These are phyloP conservation scores for Edaphochlamys debaryana DNA, from an alignment of 139 green algal species.

Conservation along the genomic window DNA sequence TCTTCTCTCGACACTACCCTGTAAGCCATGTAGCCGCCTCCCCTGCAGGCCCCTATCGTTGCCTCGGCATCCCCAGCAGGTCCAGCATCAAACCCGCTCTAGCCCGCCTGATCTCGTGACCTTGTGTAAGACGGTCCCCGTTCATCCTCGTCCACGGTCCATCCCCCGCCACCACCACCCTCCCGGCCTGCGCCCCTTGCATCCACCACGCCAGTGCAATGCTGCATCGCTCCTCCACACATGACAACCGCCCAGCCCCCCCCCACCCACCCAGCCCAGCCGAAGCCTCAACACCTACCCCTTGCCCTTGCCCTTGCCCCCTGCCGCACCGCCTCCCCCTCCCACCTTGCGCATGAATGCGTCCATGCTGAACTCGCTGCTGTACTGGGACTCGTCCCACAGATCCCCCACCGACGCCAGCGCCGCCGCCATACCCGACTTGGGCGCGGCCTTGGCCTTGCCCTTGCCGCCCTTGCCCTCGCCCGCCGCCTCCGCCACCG, in stretches of 20 bases:
- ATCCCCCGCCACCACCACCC: no score
- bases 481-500: conserved; percentile 11
- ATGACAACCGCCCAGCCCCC: neutral
- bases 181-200: no score
- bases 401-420: conserved; percentile 69
- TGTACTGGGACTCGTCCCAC: conserved; percentile 92
- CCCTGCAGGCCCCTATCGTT: no score
- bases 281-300: neutral
- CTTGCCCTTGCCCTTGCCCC: neutral
- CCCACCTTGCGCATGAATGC: conserved; percentile 73
- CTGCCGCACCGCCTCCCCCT: neutral
- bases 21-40: no score
- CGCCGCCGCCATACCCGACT: conserved; percentile 32
- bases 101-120: no score
- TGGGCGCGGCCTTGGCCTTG: conserved; percentile 19
- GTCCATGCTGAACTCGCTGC: conserved; percentile 84
- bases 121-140: no score
- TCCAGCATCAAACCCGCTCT: no score
- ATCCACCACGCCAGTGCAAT: no score
- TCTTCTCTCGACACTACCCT: no score
- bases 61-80: no score
- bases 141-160: no score
- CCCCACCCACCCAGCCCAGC: no score
- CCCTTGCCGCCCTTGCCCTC: conserved; percentile 7
- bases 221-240: neutral